Evolutionary conservation across 352 stramenopile genomes (phyloP), one percentile per base, ranked within the genome.

Genomic region (Plasmopara halstedii): DNA sequence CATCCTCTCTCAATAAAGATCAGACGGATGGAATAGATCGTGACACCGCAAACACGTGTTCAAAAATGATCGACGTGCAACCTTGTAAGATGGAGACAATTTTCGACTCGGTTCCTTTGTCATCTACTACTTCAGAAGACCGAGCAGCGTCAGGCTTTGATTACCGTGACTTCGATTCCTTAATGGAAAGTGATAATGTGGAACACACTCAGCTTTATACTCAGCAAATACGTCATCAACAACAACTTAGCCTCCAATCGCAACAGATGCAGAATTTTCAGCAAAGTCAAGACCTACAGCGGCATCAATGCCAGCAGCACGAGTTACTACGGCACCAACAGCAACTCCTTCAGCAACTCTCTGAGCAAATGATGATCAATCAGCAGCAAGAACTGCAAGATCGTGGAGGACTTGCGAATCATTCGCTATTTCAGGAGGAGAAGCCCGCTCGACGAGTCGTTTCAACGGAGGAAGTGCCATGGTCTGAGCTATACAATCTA

Each of bases 401-500:
- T 9, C 33, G 48, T n/a, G 44, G 42, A 15, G 73, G 76, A 19
- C 49, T 89, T 17, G 64, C 83, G 54, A 73, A 56, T 38, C 73
- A 89, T 56, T 74, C 61, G 36, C 51, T 89, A 3, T 89, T 89
- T 36, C 66, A 70, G 17, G 74, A 89, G 33, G 52, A 80, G 5
- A 39, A 64, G 42, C 64, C 74, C 15, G 61, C 66, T 21, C 70
- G 75, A 17, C 64, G 78, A 14, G 69, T 89, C 5, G 74, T 89
- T 13, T 71, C 75, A 20, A 83, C 55, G 3, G 78, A 89, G 26
- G 78, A 89, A 27, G 56, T 89, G 21, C 78, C 78, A 13, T 89
- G 78, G 78, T 85, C 78, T 18, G 78, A 89, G 61, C 55, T 89
- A 14, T 89, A 89, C 62, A 84, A 88, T 54, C 42, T 89, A 15